Conservation (phyloP, 345 rosid genomes). For the Bretschneidera sinensis region DNA sequence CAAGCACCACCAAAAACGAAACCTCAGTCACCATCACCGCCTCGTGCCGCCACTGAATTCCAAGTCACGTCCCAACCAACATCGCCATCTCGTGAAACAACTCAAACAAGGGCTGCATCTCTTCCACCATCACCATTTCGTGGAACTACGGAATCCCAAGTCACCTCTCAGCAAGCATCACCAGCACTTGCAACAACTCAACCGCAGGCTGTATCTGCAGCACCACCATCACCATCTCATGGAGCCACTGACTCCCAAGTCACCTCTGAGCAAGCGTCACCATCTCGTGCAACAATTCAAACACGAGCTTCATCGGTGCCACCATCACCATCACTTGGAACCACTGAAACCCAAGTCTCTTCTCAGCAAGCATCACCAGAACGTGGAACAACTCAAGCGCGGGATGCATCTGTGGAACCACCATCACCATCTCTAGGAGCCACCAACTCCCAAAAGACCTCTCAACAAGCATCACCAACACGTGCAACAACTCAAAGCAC, state of each 20-base stretch:
- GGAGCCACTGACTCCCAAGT: constrained; percentile 1
- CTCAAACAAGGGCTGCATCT: too few relatives aligned
- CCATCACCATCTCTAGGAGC: neutral
- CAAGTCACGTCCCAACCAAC: constrained; percentile 16
- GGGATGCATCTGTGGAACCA: constrained; percentile 7
- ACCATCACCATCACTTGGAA: constrained; percentile 11
- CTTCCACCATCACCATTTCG: constrained; percentile 15
- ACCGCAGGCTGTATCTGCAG: too few relatives aligned
- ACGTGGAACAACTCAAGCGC: constrained; percentile 11
- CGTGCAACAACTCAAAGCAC: constrained; percentile 12
- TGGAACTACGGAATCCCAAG: neutral
- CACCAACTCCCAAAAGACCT: too few relatives aligned
- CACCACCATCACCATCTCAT: constrained; percentile 14
- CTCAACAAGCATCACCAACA: constrained; percentile 26
- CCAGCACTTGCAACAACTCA: neutral
- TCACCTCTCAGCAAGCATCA: neutral
- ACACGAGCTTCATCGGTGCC: constrained; percentile 13
- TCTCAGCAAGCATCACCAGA: constrained; percentile 9
- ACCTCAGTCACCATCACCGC: constrained; percentile 18
- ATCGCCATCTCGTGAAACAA: constrained; percentile 18
- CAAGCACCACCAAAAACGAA: constrained; percentile 18
- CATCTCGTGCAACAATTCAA: too few relatives aligned
- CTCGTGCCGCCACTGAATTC: constrained; percentile 11
- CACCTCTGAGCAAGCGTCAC: neutral
- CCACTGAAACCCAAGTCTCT: neutral